A percentile compares a stretch with the other conserved stretches of the same genome.
phyloP scores from a whole-genome alignment of 768 basidiomycete genomes.

The Tricholoma furcatifolium region DNA sequence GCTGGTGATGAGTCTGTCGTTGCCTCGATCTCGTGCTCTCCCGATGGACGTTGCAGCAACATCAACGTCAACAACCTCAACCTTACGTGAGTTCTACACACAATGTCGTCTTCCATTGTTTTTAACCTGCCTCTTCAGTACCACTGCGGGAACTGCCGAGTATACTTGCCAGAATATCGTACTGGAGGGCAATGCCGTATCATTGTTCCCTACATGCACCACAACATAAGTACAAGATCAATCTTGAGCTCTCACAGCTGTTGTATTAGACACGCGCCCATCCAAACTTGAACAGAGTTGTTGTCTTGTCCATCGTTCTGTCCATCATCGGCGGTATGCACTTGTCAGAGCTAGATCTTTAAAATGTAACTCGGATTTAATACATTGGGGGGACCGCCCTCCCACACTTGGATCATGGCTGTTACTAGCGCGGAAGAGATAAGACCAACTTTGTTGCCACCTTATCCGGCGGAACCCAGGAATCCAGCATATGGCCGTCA shows the following conservation, averaged over 20 bases:
- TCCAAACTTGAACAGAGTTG: not conserved
- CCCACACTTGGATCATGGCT: not conserved
- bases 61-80: slow-evolving; percentile 46
- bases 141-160: slow-evolving; percentile 39
- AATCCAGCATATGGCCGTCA: slow-evolving; percentile 3
- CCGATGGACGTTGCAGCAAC: slow-evolving; percentile 47
- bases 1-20: slow-evolving; percentile 54
- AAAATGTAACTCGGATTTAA: not conserved
- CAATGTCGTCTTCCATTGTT: not conserved
- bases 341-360: not conserved
- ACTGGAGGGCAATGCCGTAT: slow-evolving; percentile 41
- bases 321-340: not conserved
- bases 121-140: slow-evolving; percentile 23
- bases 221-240: slow-evolving; percentile 21
- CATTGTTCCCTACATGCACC: slow-evolving; percentile 40
- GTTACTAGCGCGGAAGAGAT: not conserved
- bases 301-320: not conserved
- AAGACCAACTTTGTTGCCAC: not conserved
- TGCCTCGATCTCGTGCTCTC: slow-evolving; percentile 55
- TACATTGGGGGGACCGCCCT: not conserved
- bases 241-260: not conserved
- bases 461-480: slow-evolving; percentile 2
- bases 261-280: not conserved
- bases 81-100: slow-evolving; percentile 36
- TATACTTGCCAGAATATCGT: slow-evolving; percentile 57